phyloP scores from a whole-genome alignment of 2,329 filamentous ascomycete species.

The Trichoderma gracile region DNA sequence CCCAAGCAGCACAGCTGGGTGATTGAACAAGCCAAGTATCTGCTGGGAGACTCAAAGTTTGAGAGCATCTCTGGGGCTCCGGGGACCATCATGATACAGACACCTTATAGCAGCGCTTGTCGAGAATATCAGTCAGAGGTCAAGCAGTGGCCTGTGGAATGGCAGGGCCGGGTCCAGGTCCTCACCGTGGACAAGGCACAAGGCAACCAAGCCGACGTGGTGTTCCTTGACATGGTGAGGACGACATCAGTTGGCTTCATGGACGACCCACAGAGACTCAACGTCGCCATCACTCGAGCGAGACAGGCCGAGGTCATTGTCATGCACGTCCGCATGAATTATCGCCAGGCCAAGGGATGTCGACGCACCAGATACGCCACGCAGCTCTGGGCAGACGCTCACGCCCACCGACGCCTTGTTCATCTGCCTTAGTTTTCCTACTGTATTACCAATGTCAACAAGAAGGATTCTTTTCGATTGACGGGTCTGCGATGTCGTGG shows the following conservation, averaged over 20 bases:
- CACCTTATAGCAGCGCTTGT: constrained; percentile 46
- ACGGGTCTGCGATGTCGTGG: neutral
- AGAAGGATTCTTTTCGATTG: neutral
- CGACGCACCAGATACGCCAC: constrained; percentile 33
- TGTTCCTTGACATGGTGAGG: constrained; percentile 51
- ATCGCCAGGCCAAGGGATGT: constrained; percentile 23
- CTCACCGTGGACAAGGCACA: constrained; percentile 50
- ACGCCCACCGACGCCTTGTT: constrained; percentile 31
- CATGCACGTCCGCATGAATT: constrained; percentile 45
- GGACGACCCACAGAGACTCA: constrained; percentile 47
- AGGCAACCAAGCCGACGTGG: constrained; percentile 50
- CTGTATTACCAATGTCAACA: neutral
- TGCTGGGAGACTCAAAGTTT: constrained; percentile 40
- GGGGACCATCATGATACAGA: constrained; percentile 47
- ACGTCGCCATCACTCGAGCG: constrained; percentile 49
- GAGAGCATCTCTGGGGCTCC: constrained; percentile 33
- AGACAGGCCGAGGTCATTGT: constrained; percentile 49
- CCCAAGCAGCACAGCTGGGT: constrained; percentile 42
- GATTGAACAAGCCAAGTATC: constrained; percentile 35
- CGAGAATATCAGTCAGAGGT: constrained; percentile 39
- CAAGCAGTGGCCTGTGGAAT: constrained; percentile 33
- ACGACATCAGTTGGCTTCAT: constrained; percentile 43
- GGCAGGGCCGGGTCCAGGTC: constrained; percentile 40
- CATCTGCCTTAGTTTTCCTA: neutral
- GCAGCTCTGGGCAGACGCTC: constrained; percentile 39